Conservation (phyloP, 306 rosid genomes). For the Cajanus cajan region DNA sequence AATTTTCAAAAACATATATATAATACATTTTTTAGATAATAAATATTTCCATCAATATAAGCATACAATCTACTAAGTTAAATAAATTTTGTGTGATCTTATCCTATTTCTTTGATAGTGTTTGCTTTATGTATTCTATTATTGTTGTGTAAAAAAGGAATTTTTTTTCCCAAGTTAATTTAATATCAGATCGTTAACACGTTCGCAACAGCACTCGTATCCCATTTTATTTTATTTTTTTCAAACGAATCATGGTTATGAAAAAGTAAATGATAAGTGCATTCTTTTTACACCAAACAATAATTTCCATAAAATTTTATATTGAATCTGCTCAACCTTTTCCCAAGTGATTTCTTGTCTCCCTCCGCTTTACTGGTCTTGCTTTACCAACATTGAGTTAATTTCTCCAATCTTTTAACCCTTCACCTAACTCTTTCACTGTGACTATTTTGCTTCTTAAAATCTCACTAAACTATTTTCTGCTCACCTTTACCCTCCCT, state of each 20-base stretch:
- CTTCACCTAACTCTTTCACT: constrained; percentile 31
- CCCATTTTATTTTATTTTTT: not conserved
- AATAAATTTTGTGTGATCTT: too few relatives aligned
- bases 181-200: too few relatives aligned
- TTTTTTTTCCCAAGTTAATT: too few relatives aligned
- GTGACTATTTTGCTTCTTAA: constrained; percentile 35
- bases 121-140: too few relatives aligned
- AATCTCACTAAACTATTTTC: constrained; percentile 35
- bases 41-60: too few relatives aligned
- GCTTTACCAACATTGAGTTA: constrained; percentile 56
- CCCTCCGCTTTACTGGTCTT: constrained; percentile 44
- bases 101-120: too few relatives aligned
- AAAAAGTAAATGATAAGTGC: not conserved
- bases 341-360: constrained; percentile 71
- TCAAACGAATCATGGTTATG: not conserved
- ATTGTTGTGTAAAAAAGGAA: too few relatives aligned
- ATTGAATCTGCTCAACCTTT: constrained; percentile 1
- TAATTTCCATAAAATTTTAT: not conserved
- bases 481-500: constrained; percentile 26
- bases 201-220: not conserved
- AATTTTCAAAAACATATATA: too few relatives aligned
- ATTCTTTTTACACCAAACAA: constrained; percentile 21
- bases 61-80: too few relatives aligned
- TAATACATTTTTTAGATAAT: too few relatives aligned
- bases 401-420: constrained; percentile 34